Evolutionary conservation across 768 basidiomycete genomes (phyloP), one percentile per base, ranked within the genome.

Genomic region (Psilocybe cubensis): DNA sequence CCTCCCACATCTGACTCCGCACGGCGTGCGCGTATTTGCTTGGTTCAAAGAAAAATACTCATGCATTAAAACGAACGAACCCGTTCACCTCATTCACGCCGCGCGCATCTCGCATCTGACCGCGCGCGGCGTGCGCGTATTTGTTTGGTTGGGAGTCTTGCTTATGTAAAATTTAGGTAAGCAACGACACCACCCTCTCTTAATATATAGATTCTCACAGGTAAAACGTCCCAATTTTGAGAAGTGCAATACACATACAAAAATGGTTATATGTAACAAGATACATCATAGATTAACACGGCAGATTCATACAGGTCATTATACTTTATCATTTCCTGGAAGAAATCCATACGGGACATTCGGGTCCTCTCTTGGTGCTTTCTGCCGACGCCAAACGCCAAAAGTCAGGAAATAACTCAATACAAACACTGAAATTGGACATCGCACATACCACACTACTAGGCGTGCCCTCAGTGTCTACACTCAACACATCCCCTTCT

Each of bases 311-410:
- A n/a, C 24, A 48, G 17, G 27, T n/a, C n/a, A 9, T 28, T 48
- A 48, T 24, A 48, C 46, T n/a, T 9, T 44, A n/a, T 21, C 23
- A 44, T 48, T 48, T 18, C 18, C 29, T n/a, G 24, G 17, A 14
- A 24, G 38, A 20, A 41, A 17, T 17, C 35, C 49, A 21, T 43
- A 57, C 24, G 43, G 56, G 14, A 57, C 35, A 2, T 23, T 24
- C 17, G 50, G 56, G 12, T 57, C 56, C 38, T 57, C 48, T 27
- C 51, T 45, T 17, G 28, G 46, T 9, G 25, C 17, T 29, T 27
- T 48, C 46, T 48, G 18, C 28, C n/a, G 4, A 4, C 27, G n/a
- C n/a, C n/a, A n/a, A 20, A 48, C 42, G 42, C 23, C 42, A 28
- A 29, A 48, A 48, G 35, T 38, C 35, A 38, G 35, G 8, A 14